Conservation (phyloP, 805 yeast genomes). For the Sugiyamaella americana region DNA sequence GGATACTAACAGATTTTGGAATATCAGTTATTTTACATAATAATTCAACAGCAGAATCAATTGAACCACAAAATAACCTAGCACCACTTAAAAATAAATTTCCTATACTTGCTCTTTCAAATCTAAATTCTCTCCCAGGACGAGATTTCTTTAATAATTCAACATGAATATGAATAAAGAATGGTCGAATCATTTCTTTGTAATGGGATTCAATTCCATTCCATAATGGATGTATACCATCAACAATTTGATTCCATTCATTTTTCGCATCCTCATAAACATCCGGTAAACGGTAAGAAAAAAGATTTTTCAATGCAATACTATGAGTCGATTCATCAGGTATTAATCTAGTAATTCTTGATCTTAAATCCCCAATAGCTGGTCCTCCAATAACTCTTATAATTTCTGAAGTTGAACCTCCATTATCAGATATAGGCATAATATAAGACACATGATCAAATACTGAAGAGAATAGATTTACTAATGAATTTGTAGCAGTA, state of each 20-base stretch:
- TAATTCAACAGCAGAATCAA: conserved; percentile 78
- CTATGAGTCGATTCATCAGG: conserved; percentile 39
- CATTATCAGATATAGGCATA: conserved; percentile 85
- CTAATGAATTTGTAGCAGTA: conserved; percentile 72
- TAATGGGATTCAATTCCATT: conserved; percentile 46
- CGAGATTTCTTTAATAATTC: conserved; percentile 66
- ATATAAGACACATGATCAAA: conserved; percentile 50
- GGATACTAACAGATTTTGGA: conserved; percentile 46
- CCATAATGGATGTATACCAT: conserved; percentile 75
- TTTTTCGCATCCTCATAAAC: conserved; percentile 47
- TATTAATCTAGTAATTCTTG: conserved; percentile 69
- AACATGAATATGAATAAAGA: conserved; percentile 70
- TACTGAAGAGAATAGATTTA: conserved; percentile 47
- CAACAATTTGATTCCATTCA: conserved; percentile 76
- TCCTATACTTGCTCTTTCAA: conserved; percentile 77
- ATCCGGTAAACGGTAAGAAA: conserved; percentile 47
- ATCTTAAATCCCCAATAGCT: conserved; percentile 88
- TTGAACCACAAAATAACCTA: conserved; percentile 72
- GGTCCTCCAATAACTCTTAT: conserved; percentile 87
- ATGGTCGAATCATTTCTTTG: conserved; percentile 69
- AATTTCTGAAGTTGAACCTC: conserved; percentile 90
- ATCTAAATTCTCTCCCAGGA: conserved; percentile 56
- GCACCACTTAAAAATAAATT: conserved; percentile 79
- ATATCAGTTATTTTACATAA: conserved; percentile 59
- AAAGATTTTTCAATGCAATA: conserved; percentile 27